phyloP scores from a whole-genome alignment of 2,329 filamentous ascomycete genomes.

The Fusarium nematophilum region DNA sequence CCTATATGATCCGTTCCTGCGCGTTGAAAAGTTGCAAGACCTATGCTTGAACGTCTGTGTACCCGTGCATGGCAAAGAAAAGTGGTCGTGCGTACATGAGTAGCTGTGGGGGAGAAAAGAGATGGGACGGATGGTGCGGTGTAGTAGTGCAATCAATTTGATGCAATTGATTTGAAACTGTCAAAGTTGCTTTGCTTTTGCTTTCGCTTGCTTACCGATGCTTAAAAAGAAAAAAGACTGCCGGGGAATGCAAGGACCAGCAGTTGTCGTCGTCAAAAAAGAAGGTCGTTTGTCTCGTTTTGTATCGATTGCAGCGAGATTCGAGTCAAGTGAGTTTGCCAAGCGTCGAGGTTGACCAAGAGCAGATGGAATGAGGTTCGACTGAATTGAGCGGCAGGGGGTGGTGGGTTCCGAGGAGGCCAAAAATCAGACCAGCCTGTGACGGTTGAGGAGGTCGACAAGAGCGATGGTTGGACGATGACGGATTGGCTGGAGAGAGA shows the following conservation, averaged over 20 bases:
- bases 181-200: conserved; percentile 19
- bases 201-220: conserved; percentile 25
- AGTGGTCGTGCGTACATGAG: conserved; percentile 27
- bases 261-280: conserved; percentile 11
- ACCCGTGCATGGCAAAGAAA: conserved; percentile 13
- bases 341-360: conserved; percentile 19
- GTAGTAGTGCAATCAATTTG: conserved; percentile 28
- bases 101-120: conserved; percentile 20
- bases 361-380: conserved; percentile 30
- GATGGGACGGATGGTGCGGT: conserved; percentile 22
- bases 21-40: conserved; percentile 11
- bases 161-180: conserved; percentile 3
- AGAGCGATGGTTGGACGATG: conserved; percentile 12
- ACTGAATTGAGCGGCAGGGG: conserved; percentile 13
- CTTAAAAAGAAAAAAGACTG: neutral
- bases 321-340: conserved; percentile 28
- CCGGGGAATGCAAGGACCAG: conserved; percentile 7
- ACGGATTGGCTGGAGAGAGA: conserved; percentile 10
- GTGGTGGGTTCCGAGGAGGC: conserved; percentile 1
- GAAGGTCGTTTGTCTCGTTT: conserved; percentile 11
- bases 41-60: conserved; percentile 16
- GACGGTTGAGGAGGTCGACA: conserved; percentile 14
- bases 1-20: conserved; percentile 26
- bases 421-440: conserved; percentile 11
- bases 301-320: conserved; percentile 12